phyloP scores from a whole-genome alignment of 768 basidiomycete species.

The Trametes sanguinea region DNA sequence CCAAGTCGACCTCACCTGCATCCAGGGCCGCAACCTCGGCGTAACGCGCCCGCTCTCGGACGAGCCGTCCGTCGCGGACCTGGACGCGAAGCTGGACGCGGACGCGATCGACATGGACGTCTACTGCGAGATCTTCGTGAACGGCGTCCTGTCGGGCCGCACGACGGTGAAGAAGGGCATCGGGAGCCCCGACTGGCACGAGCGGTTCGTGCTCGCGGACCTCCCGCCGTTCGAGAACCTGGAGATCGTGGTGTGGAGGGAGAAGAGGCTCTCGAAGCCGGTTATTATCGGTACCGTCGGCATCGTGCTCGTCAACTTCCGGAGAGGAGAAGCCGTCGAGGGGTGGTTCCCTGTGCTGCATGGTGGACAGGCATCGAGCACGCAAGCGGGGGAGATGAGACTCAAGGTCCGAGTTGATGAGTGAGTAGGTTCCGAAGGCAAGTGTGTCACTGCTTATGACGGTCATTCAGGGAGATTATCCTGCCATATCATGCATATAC shows the following conservation, averaged over 20 bases:
- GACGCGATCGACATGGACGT: constrained; percentile 68
- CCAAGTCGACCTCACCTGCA: constrained; percentile 70
- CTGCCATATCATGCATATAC: constrained; percentile 68
- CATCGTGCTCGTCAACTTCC: constrained; percentile 70
- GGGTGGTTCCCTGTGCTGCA: constrained; percentile 81
- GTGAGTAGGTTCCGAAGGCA: constrained; percentile 43
- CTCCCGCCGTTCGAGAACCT: constrained; percentile 77
- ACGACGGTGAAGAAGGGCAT: constrained; percentile 72
- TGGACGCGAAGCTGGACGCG: constrained; percentile 27
- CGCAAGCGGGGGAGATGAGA: constrained; percentile 75
- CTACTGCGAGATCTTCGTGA: constrained; percentile 78
- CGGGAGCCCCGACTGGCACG: constrained; percentile 80
- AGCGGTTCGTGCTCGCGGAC: constrained; percentile 71
- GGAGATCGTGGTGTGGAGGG: constrained; percentile 67
- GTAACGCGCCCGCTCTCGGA: constrained; percentile 41
- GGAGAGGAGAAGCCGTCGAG: constrained; percentile 71
- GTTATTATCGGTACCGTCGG: constrained; percentile 58
- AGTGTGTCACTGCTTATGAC: constrained; percentile 14
- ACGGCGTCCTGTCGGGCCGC: constrained; percentile 65
- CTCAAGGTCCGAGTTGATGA: constrained; percentile 76
- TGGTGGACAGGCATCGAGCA: constrained; percentile 47
- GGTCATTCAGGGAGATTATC: constrained; percentile 65
- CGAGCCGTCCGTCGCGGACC: constrained; percentile 31
- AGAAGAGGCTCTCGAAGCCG: constrained; percentile 64
- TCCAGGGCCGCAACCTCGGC: constrained; percentile 76